Evolutionary conservation across 371 early-diverging fungal species (phyloP).

Genomic region (Quaeritorhiza haematococci): DNA sequence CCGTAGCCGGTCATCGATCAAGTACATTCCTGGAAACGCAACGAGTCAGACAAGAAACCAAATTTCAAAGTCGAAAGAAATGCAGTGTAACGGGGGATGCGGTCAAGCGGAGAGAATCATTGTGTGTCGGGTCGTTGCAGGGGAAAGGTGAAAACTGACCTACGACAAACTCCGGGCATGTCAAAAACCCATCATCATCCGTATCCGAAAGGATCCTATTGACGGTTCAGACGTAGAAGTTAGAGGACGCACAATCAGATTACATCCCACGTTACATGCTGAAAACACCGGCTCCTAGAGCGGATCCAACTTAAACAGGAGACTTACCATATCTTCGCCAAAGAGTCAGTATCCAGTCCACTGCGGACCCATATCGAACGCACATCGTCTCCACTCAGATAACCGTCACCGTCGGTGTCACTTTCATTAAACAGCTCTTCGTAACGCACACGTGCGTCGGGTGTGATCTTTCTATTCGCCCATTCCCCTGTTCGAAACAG

Average conservation of each 20-base stretch:
- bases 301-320: neutral
- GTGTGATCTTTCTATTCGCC: neutral
- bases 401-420: neutral
- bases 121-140: too few species aligned
- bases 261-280: too few species aligned
- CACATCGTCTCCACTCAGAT: neutral
- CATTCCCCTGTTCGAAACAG: neutral
- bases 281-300: neutral
- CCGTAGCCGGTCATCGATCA: conserved; percentile 35
- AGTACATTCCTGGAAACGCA: conserved; percentile 23
- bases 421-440: neutral
- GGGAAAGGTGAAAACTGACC: too few species aligned
- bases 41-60: too few species aligned
- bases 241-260: neutral
- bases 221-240: neutral
- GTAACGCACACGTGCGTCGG: neutral
- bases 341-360: neutral
- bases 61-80: neutral
- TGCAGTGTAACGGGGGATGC: neutral
- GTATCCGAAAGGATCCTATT: neutral
- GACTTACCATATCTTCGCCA: neutral
- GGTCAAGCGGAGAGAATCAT: too few species aligned
- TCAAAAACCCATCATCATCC: conserved; percentile 1
- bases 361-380: neutral
- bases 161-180: neutral